Evolutionary conservation across 768 basidiomycete species (phyloP).

Genomic region (Macrolepiota fuliginosa): DNA sequence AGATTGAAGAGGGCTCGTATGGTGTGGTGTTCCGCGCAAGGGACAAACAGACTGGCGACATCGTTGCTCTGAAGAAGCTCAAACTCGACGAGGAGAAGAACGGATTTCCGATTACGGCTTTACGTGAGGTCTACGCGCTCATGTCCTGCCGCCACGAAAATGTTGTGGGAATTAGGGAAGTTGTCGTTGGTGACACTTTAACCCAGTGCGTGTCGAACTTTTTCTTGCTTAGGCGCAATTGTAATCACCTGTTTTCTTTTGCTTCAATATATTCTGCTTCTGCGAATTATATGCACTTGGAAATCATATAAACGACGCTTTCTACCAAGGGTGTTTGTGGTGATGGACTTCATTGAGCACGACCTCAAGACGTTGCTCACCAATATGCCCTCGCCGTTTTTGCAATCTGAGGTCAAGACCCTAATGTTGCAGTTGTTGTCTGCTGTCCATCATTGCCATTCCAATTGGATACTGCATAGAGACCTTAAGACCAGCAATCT

Average conservation of each 20-base stretch:
- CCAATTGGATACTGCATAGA: conserved; percentile 96
- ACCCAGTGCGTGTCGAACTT: conserved; percentile 81
- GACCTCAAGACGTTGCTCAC: conserved; percentile 96
- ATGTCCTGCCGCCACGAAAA: conserved; percentile 95
- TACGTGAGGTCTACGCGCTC: conserved; percentile 94
- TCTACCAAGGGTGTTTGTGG: conserved; percentile 86
- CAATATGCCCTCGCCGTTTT: conserved; percentile 93
- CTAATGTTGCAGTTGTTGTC: conserved; percentile 91
- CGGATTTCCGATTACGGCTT: conserved; percentile 95
- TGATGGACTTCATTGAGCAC: conserved; percentile 99
- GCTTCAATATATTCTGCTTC: conserved; percentile 10
- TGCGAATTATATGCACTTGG: conserved; percentile 6
- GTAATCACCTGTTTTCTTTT: conserved; percentile 24
- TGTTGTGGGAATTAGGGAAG: conserved; percentile 95
- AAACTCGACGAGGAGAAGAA: conserved; percentile 99
- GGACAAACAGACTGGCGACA: conserved; percentile 92
- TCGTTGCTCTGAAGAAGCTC: conserved; percentile 96
- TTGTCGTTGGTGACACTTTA: conserved; percentile 96
- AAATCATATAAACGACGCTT: conserved; percentile 9
- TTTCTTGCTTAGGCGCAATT: conserved; percentile 16
- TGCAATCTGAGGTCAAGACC: conserved; percentile 98
- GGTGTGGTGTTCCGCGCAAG: conserved; percentile 96
- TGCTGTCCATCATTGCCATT: conserved; percentile 90
- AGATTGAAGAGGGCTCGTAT: conserved; percentile 98
- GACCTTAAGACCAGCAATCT: conserved; percentile 98